These are phyloP conservation scores for Allium sativum DNA, from an alignment of 106 monocot species.

Conservation along the genomic window DNA sequence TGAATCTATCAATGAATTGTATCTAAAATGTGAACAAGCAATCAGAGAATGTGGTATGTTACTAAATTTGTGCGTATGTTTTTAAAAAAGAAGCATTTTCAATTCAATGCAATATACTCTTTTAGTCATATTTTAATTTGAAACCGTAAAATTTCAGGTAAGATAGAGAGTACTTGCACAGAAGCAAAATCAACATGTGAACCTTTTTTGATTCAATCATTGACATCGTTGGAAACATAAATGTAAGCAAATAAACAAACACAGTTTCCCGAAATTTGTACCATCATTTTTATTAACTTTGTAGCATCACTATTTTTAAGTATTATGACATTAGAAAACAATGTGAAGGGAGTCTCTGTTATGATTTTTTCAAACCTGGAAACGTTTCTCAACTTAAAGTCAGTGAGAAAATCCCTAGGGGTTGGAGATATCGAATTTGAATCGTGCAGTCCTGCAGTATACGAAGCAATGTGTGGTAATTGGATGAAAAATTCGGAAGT, in stretches of 20 bases:
- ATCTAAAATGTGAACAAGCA: constrained; percentile 63
- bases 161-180: no score
- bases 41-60: constrained; percentile 66
- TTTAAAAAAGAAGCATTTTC: no score
- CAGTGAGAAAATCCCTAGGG: constrained; percentile 64
- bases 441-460: constrained; percentile 68
- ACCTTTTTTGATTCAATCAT: no score
- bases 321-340: constrained; percentile 75
- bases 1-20: constrained; percentile 49
- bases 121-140: no score
- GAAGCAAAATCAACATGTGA: no score
- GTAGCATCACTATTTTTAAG: constrained; percentile 20
- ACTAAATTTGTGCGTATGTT: no score
- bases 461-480: constrained; percentile 59
- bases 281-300: not conserved
- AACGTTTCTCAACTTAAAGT: constrained; percentile 53
- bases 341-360: constrained; percentile 69
- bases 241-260: no score
- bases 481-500: constrained; percentile 97
- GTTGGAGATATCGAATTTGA: constrained; percentile 76
- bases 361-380: constrained; percentile 96
- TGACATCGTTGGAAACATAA: no score
- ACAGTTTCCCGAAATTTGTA: no score
- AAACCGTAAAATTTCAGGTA: no score
- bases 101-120: no score